Evolutionary conservation across 2,329 filamentous ascomycete species (phyloP).

Genomic region (Hymenoscyphus repandus): DNA sequence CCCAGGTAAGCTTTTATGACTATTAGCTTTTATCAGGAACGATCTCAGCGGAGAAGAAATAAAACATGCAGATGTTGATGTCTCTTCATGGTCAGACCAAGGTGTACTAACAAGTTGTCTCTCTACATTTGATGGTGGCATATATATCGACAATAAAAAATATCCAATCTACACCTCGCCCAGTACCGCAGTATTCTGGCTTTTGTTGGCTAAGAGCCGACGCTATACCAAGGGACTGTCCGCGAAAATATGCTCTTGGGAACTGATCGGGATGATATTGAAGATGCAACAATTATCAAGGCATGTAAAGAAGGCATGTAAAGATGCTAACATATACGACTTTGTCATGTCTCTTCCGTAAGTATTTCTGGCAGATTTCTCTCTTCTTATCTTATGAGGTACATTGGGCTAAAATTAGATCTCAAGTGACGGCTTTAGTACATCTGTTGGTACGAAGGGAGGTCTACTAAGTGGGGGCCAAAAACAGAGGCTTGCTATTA

Average conservation of each 20-base stretch:
- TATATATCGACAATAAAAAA: slow-evolving; percentile 79
- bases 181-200: slow-evolving; percentile 80
- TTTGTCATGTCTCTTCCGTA: slow-evolving; percentile 84
- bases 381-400: no score
- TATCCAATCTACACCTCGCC: slow-evolving; percentile 75
- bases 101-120: no score
- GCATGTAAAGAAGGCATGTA: slow-evolving; percentile 76
- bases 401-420: no score
- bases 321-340: slow-evolving; percentile 88
- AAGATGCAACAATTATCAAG: slow-evolving; percentile 68
- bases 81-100: no score
- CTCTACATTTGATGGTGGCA: slow-evolving; percentile 69
- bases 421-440: slow-evolving; percentile 81
- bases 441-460: slow-evolving; percentile 82
- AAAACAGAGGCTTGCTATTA: slow-evolving; percentile 89
- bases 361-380: no score
- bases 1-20: no score
- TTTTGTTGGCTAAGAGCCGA: slow-evolving; percentile 90
- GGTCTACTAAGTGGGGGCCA: slow-evolving; percentile 83
- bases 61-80: no score
- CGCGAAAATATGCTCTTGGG: slow-evolving; percentile 86
- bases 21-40: no score
- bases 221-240: slow-evolving; percentile 88
- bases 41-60: no score
- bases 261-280: slow-evolving; percentile 57